These are phyloP conservation scores for Aspergillus sp. DNA, from an alignment of 2,329 filamentous ascomycete species.

Conservation along the genomic window DNA sequence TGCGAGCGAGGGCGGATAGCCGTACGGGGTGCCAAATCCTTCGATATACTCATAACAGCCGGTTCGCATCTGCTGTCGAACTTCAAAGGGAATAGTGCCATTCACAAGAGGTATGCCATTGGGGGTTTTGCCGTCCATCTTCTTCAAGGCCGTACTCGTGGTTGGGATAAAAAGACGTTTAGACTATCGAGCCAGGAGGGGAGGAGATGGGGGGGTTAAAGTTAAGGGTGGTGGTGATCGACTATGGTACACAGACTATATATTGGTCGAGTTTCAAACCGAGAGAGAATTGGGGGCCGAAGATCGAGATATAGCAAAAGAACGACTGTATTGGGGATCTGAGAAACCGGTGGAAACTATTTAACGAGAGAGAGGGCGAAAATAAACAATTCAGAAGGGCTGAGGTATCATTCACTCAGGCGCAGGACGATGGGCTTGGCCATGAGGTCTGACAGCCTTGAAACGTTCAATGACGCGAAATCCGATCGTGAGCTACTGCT, in stretches of 20 bases:
- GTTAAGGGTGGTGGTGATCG: not conserved
- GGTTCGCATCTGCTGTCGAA: conserved; percentile 11
- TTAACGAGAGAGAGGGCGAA: not conserved
- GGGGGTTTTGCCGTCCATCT: conserved; percentile 3
- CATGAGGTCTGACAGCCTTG: not conserved
- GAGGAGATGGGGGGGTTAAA: not conserved
- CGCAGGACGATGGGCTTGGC: not conserved
- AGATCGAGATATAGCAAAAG: conserved; percentile 5
- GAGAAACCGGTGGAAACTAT: not conserved
- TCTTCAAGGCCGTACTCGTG: not conserved
- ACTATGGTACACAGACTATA: not conserved
- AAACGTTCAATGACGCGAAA: conserved; percentile 2
- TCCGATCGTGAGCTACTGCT: not conserved
- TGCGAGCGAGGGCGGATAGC: conserved; percentile 34
- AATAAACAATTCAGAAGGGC: not conserved
- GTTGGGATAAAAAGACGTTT: not conserved
- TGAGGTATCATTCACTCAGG: not conserved
- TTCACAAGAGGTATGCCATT: not conserved
- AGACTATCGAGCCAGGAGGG: not conserved
- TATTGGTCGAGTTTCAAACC: not conserved
- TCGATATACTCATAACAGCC: conserved; percentile 29
- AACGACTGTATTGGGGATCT: not conserved
- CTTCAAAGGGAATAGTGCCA: conserved; percentile 6
- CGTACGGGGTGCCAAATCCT: conserved; percentile 29
- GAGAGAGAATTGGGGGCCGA: not conserved